Base-by-base conservation (phyloP, 139 green algal genomes). In the Astrephomene gubernaculifera region DNA sequence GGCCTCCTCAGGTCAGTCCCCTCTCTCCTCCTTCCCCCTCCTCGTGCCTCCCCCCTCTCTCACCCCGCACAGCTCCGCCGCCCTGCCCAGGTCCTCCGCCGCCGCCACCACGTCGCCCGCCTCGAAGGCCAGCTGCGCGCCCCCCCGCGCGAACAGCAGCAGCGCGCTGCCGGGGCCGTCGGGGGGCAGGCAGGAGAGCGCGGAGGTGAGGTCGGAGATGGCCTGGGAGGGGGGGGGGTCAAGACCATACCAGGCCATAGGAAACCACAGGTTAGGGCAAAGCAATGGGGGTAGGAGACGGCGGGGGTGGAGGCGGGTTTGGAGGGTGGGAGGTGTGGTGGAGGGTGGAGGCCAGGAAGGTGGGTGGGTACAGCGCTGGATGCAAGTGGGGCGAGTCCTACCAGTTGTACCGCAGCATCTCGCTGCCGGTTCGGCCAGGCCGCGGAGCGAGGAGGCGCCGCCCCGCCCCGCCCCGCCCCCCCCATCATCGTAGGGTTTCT, bases 171-270 rank as follows among this genome's bases (percentile, higher is more conserved):
- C 43, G 49, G 12, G 49, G 49, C 49, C 12, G 49, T 17, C 12
- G 49, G 12, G 49, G 49, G 12, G 49, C 12, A 41, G 81, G 81
- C 75, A 90, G 39, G 8, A 86, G 74, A 90, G 54, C 1, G 87
- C 87, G 5, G 31, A n/a, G 57, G 8, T 78, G 24, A 90, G 64
- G 81, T 90, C 87, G 27, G 63, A 29, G 2, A 90, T 79, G n/a
- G 81, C 79, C 81, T 76, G 86, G 4, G 17, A 38, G 38, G 14
- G 2, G 38, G 38, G 25, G 54, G 24, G n/a, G n/a, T n/a, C n/a
- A n/a, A n/a, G n/a, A n/a, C n/a, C n/a, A n/a, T n/a, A n/a, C n/a
- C n/a, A n/a, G n/a, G n/a, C n/a, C n/a, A n/a, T n/a, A n/a, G n/a
- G n/a, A n/a, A n/a, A n/a, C n/a, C n/a, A n/a, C n/a, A n/a, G n/a